Percentiles rank a stretch among this genome's conserved stretches.
phyloP scores from a whole-genome alignment of 768 basidiomycete species.

The Podaxis rugospora region DNA sequence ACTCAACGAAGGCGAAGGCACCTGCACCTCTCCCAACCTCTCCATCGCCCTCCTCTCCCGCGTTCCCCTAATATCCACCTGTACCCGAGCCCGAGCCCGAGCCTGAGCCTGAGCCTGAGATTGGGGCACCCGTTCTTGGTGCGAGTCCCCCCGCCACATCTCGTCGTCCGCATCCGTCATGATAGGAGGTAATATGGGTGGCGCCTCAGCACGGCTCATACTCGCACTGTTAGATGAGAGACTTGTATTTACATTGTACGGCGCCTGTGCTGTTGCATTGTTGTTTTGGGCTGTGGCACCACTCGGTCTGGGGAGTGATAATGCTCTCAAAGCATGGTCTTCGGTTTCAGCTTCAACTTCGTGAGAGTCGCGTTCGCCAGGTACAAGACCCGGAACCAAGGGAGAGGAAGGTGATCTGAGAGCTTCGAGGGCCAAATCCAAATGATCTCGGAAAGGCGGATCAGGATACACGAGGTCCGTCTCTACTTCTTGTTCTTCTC shows the following conservation, averaged over 20 bases:
- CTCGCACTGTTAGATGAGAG: background rate
- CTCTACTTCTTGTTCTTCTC: background rate
- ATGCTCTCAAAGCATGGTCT: background rate
- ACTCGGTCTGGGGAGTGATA: background rate
- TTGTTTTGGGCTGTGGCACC: background rate
- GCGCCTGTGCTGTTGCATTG: background rate
- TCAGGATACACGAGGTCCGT: background rate
- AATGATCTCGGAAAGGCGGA: conserved; percentile 6
- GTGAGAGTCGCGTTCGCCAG: background rate
- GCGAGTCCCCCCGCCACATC: background rate
- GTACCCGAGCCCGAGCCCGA: background rate
- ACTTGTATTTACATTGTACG: background rate
- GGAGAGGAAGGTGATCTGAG: conserved; percentile 10
- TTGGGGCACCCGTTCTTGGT: background rate
- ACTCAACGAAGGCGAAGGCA: conserved; percentile 10
- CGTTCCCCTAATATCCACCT: background rate
- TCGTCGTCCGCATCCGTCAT: background rate
- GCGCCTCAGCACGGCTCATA: background rate
- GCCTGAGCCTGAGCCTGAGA: background rate
- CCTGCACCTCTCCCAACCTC: background rate
- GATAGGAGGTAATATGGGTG: conserved; percentile 7
- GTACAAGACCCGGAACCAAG: conserved; percentile 5
- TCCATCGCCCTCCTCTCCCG: background rate
- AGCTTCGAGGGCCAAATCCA: conserved; percentile 9
- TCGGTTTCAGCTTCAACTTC: background rate